These are phyloP conservation scores for Rhodotorula kratochvilovae DNA, from an alignment of 768 basidiomycete genomes.

Conservation along the genomic window DNA sequence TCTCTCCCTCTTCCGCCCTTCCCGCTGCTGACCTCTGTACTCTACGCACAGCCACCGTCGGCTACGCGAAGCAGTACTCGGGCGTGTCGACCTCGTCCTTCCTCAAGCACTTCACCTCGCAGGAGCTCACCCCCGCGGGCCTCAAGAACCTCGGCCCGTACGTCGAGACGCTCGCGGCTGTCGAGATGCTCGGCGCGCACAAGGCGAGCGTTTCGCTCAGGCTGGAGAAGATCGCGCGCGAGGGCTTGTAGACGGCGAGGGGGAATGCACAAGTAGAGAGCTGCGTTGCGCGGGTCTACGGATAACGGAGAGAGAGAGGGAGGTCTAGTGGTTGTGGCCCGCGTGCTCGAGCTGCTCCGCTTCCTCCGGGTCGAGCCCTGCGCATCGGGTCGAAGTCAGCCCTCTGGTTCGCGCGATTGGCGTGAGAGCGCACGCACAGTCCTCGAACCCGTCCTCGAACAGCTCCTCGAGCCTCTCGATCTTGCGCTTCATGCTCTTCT, in stretches of 20 bases:
- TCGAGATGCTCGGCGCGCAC: constrained; percentile 90
- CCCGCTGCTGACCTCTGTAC: background rate
- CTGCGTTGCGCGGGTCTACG: background rate
- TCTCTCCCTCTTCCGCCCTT: background rate
- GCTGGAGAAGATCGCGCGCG: constrained; percentile 27
- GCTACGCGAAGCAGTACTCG: constrained; percentile 91
- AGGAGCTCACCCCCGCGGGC: constrained; percentile 77
- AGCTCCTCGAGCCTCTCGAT: constrained; percentile 42
- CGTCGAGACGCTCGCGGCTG: constrained; percentile 83
- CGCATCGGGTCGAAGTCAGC: no score
- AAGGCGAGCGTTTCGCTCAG: constrained; percentile 74
- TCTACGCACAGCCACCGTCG: constrained; percentile 15
- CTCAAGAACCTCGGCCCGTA: constrained; percentile 70
- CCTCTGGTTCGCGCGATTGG: no score
- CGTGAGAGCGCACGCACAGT: background rate
- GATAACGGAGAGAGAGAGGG: background rate
- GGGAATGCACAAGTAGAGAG: background rate
- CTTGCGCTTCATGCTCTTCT: constrained; percentile 32
- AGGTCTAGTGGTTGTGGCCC: constrained; percentile 22
- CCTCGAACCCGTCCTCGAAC: constrained; percentile 48
- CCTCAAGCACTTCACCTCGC: constrained; percentile 98
- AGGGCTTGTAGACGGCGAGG: constrained; percentile 21
- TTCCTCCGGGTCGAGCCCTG: constrained; percentile 26
- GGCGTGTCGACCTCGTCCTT: constrained; percentile 95
- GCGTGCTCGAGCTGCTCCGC: constrained; percentile 9